Base-by-base conservation (phyloP, 1,284 basidiomycete species). In the Dichomitus squalens region DNA sequence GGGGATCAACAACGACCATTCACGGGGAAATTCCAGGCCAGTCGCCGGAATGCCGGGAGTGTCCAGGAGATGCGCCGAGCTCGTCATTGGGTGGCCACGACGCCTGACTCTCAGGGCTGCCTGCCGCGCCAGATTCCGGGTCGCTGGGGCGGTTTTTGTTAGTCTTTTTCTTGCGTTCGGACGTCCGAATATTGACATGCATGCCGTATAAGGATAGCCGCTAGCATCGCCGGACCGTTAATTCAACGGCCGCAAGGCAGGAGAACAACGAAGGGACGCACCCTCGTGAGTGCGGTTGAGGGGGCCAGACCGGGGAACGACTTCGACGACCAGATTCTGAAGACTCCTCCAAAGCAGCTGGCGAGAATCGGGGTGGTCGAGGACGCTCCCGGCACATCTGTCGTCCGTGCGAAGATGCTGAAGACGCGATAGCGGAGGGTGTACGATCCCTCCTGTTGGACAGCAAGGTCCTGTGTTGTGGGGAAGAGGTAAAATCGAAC, bases 201-300 rank as follows among this genome's bases (percentile, higher is more conserved):
- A 39, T 34, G 31, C 50, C 50, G 29, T 43, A 35, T 40, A 44
- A 21, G 18, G 40, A 52, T 39, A 52, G 40, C 7, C 40, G 50
- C 50, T 52, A 31, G 6, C 5, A 31, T 31, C n/a, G n/a, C n/a
- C n/a, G n/a, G n/a, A n/a, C n/a, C n/a, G 29, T 31, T 31, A 31
- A 31, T 6, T 31, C 11, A 31, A 31, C 29, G 29, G 11, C 29
- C 11, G 29, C 6, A 31, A 5, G 29, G 29, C 29, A 31, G 18
- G 18, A 12, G 31, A 33, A 11, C 9, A n/a, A n/a, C 2, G 31
- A 47, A 11, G 12, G 8, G 31, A 11, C 44, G 31, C 12, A 88
- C 88, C 80, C 89, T 92, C 4, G 90, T 91, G 41, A 92, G 73
- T 34, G 88, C 84, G 0, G 90, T 92, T 0, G 89, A 91, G 2